A percentile compares a stretch with the other conserved stretches of the same genome.
These are phyloP conservation scores for Ophiostoma populinum DNA, from an alignment of 2,329 filamentous ascomycete species.

Conservation along the genomic window DNA sequence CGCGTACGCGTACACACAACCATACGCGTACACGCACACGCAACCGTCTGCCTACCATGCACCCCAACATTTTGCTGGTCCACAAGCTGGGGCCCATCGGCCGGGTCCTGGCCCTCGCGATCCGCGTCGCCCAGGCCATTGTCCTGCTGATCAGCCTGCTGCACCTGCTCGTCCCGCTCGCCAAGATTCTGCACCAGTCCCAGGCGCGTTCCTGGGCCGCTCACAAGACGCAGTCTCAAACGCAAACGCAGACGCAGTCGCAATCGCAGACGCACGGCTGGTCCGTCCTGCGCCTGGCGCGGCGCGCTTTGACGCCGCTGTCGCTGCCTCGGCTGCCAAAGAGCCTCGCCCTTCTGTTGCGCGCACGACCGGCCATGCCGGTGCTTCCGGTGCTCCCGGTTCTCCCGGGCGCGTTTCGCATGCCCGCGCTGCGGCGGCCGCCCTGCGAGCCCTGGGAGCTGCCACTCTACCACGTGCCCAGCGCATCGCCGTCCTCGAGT, in stretches of 20 bases:
- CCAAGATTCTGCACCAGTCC: background rate
- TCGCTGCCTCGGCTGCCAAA: too few species aligned
- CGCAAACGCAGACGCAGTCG: too few species aligned
- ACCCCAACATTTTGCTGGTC: background rate
- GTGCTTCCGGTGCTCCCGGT: too few species aligned
- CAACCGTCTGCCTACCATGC: background rate
- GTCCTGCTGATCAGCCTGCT: background rate
- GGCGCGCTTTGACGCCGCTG: too few species aligned
- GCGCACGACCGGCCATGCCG: too few species aligned
- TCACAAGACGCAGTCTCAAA: too few species aligned
- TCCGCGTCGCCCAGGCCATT: background rate
- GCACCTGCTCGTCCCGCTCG: background rate
- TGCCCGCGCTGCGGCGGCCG: background rate
- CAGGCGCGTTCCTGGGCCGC: too few species aligned
- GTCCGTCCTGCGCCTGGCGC: too few species aligned
- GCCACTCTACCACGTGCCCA: conserved; percentile 1
- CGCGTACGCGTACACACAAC: background rate
- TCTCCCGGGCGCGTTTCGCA: too few species aligned
- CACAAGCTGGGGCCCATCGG: conserved; percentile 1
- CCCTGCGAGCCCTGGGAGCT: background rate
- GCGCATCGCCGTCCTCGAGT: conserved; percentile 7
- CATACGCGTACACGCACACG: background rate
- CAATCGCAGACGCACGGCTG: too few species aligned
- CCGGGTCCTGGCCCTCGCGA: background rate
- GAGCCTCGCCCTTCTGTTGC: too few species aligned